phyloP scores from a whole-genome alignment of 139 green algal genomes.

The Bryopsis sp. region DNA sequence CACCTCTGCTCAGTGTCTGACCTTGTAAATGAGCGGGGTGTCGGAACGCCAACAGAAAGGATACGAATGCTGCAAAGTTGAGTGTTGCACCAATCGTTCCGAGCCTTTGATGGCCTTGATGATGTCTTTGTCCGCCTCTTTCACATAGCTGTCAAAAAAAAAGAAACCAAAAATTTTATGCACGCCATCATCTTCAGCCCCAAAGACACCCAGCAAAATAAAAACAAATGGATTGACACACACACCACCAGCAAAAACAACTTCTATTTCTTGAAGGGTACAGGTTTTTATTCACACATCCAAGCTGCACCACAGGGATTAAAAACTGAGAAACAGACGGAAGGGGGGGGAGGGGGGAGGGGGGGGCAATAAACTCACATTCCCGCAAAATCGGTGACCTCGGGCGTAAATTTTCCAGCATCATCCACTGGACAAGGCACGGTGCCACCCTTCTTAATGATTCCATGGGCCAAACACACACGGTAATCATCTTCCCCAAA shows the following conservation, averaged over 20 bases:
- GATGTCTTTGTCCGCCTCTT: slow-evolving; percentile 94
- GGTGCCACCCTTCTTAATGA: slow-evolving; percentile 65
- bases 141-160: slow-evolving; percentile 60
- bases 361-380: slow-evolving; percentile 36
- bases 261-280: too few relatives aligned
- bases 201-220: too few relatives aligned
- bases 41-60: slow-evolving; percentile 99
- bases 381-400: slow-evolving; percentile 74
- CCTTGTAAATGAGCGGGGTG: slow-evolving; percentile 86
- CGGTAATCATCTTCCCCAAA: slow-evolving; percentile 98
- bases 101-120: slow-evolving; percentile 64
- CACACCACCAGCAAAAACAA: too few relatives aligned
- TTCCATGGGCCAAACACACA: slow-evolving; percentile 76
- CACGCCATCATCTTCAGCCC: too few relatives aligned
- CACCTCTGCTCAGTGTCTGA: too few relatives aligned
- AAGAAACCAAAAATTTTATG: too few relatives aligned
- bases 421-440: slow-evolving; percentile 86
- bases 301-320: too few relatives aligned
- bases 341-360: not conserved
- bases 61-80: slow-evolving; percentile 74
- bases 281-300: too few relatives aligned
- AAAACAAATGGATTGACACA: too few relatives aligned
- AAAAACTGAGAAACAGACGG: not conserved
- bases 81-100: slow-evolving; percentile 70
- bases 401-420: slow-evolving; percentile 71